Evolutionary conservation across 202 grass and related monocot genomes (phyloP).

Genomic region (Saccharum hybrid): DNA sequence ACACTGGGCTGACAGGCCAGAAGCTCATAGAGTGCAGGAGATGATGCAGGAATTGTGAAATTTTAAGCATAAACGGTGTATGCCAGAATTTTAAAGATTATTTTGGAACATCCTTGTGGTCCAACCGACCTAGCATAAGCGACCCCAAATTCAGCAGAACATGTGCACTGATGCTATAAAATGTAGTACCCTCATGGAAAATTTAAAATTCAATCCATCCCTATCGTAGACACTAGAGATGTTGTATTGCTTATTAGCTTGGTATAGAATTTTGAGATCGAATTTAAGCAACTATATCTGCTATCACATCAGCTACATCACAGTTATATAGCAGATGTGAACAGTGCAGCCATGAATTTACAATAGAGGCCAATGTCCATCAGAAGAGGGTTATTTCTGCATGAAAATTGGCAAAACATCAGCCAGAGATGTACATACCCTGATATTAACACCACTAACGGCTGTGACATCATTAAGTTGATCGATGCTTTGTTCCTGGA

Average conservation of each 20-base stretch:
- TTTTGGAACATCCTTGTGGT: neutral
- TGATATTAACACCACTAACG: slow-evolving; percentile 97
- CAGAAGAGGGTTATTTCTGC: neutral
- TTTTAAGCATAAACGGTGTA: slow-evolving; percentile 1
- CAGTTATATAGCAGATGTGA: slow-evolving; percentile 2
- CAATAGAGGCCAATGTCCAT: neutral
- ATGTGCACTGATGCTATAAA: neutral
- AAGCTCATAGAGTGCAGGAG: neutral
- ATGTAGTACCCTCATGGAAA: neutral
- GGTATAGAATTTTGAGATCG: neutral
- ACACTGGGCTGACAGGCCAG: neutral
- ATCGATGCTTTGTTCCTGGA: slow-evolving; percentile 94
- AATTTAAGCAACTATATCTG: neutral
- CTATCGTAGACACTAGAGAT: neutral
- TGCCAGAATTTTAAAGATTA: neutral
- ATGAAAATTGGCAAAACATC: slow-evolving; percentile 37
- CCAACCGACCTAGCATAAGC: neutral
- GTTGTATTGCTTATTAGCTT: neutral
- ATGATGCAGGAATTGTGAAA: neutral
- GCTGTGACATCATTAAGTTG: slow-evolving; percentile 98
- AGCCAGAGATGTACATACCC: slow-evolving; percentile 54
- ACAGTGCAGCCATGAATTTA: neutral
- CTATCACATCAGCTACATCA: neutral
- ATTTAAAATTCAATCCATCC: slow-evolving; percentile 19
- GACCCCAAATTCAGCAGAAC: neutral